A percentile compares a stretch with the other conserved stretches of the same genome.
These are phyloP conservation scores for Vaccinium vitisidaea DNA, from an alignment of 148 eudicot species.

Conservation along the genomic window DNA sequence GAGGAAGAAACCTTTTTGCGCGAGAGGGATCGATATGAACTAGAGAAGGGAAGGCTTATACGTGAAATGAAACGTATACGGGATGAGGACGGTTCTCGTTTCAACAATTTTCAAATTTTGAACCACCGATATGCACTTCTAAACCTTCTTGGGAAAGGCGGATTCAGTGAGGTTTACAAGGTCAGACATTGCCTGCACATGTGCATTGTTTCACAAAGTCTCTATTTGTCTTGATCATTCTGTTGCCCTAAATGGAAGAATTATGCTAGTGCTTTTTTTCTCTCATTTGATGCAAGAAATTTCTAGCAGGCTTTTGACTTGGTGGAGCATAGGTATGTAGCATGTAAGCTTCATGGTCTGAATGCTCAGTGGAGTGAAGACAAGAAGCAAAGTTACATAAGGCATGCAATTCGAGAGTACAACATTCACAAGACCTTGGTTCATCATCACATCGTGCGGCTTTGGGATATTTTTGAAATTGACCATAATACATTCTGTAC, in stretches of 20 bases:
- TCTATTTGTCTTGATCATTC: not conserved
- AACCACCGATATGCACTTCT: constrained; percentile 92
- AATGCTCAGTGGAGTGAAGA: constrained; percentile 98
- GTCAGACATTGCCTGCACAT: constrained; percentile 32
- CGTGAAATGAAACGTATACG: constrained; percentile 99
- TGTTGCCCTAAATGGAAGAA: constrained; percentile 18
- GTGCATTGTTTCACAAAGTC: not conserved
- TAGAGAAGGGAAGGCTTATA: constrained; percentile 94
- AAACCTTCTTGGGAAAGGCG: constrained; percentile 97
- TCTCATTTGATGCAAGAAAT: constrained; percentile 38
- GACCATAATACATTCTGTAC: constrained; percentile 96
- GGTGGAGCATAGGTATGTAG: constrained; percentile 94
- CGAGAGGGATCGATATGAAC: constrained; percentile 88
- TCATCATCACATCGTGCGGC: constrained; percentile 90
- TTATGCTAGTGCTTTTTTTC: constrained; percentile 28
- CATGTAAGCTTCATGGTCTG: constrained; percentile 97
- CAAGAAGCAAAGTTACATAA: constrained; percentile 94
- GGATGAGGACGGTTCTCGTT: constrained; percentile 97
- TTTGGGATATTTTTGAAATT: constrained; percentile 99
- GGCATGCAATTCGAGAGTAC: constrained; percentile 97
- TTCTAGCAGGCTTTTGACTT: constrained; percentile 92
- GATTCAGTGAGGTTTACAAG: constrained; percentile 98
- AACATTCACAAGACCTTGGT: constrained; percentile 96
- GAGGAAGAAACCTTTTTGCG: constrained; percentile 82
- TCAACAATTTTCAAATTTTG: constrained; percentile 82